Base-by-base conservation (phyloP, 352 stramenopile genomes). In the Globisporangium irregulare region DNA sequence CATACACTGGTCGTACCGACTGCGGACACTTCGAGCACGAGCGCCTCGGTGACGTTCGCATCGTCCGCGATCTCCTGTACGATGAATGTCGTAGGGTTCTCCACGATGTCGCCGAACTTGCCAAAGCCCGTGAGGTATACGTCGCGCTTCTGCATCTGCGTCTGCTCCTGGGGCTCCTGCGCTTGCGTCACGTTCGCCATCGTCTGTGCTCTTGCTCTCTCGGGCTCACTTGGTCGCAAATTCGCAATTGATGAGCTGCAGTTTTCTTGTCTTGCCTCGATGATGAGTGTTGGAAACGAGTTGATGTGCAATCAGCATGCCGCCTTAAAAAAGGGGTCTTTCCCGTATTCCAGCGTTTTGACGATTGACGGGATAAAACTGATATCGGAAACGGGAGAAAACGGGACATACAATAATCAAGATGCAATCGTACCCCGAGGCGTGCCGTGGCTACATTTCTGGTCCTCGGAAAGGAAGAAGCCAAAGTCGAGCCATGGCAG, bases 61-160 rank as follows among this genome's bases (percentile, higher is more conserved):
- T 93, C 77, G 32, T 75, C 61, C 20, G 70, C 81, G 24, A 95
- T 64, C 55, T 80, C 67, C 71, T 87, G 65, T 53, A 79, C 80
- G 48, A 95, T 69, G 34, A 72, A 65, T 20, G 81, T 92, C 62
- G 86, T 94, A n/a, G 86, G 86, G 69, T 95, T 95, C 58, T 92
- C 80, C 14, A 89, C 38, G 38, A 95, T 89, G 72, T 93, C 73
- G 51, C 81, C 88, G 60, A 95, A 95, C 72, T 91, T 90, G 74
- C 86, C 88, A 46, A 95, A 95, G 56, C 88, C 86, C 46, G 88
- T 95, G 50, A 94, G 71, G 72, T 89, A 91, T 71, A 93, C 85
- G 58, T 86, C 80, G 54, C 84, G 81, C 54, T 72, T 72, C 67
- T 72, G 67, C 71, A 3, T 29, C 27, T 29, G 27, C 27, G 27